These are phyloP conservation scores for Arthrobotrys megalospora DNA, from an alignment of 2,329 filamentous ascomycete species.

Conservation along the genomic window DNA sequence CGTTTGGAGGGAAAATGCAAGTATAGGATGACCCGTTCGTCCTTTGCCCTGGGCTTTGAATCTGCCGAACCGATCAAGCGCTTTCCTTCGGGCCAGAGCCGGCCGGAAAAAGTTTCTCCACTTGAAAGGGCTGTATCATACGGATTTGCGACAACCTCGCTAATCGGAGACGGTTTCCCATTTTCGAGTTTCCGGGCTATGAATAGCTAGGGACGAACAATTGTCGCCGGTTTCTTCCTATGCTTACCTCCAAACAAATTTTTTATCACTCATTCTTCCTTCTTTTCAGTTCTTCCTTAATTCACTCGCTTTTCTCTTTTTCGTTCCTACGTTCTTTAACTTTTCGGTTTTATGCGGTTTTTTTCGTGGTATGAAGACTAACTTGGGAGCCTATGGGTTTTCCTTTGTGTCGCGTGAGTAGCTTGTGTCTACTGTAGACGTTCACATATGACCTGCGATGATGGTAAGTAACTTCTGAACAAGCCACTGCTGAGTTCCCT, in stretches of 20 bases:
- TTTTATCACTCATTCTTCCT: constrained; percentile 61
- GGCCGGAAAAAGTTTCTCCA: constrained; percentile 61
- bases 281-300: constrained; percentile 64
- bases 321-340: constrained; percentile 65
- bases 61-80: constrained; percentile 58
- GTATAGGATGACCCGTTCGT: constrained; percentile 70
- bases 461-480: constrained; percentile 62
- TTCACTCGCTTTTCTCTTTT: constrained; percentile 64
- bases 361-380: constrained; percentile 65
- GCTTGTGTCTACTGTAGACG: constrained; percentile 90
- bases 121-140: constrained; percentile 40
- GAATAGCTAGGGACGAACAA: constrained; percentile 30
- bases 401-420: constrained; percentile 70
- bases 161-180: constrained; percentile 51
- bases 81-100: constrained; percentile 59
- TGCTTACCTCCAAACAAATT: constrained; percentile 27
- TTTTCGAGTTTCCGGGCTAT: constrained; percentile 46
- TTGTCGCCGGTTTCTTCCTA: constrained; percentile 31
- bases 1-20: constrained; percentile 65
- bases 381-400: constrained; percentile 65
- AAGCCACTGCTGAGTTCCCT: neutral
- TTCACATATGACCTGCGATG: constrained; percentile 94
- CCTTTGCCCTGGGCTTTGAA: constrained; percentile 45
- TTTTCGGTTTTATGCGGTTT: constrained; percentile 55
- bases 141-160: constrained; percentile 60